Evolutionary conservation across 2,329 filamentous ascomycete species (phyloP), one percentile per base, ranked within the genome.

Genomic region (Calonectria crousiana): DNA sequence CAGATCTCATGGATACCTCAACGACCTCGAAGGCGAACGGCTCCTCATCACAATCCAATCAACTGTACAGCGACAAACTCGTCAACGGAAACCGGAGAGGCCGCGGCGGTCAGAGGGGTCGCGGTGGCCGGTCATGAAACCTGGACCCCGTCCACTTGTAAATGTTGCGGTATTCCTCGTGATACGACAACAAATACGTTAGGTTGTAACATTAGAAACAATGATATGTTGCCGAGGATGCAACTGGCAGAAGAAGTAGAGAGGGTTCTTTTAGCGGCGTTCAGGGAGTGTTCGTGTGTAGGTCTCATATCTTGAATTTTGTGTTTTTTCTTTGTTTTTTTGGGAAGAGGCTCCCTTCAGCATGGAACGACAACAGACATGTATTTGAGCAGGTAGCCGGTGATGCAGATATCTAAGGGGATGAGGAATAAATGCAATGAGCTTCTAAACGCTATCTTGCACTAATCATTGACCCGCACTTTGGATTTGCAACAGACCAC

Each of bases 61-160:
- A 85, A 23, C 81, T 91, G n/a, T 91, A 91, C 77, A 91, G 89
- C 77, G 90, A 92, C 73, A 85, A 82, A 69, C 78, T 88, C 44
- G 83, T 87, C 67, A 76, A 79, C 2, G 74, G 78, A 10, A 80
- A 76, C 69, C 76, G 76, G 65, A 81, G 82, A 68, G 80, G 82
- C 2, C 79, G 81, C 6, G 80, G 81, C 13, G 76, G 77, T 53
- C 78, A 79, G 71, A 77, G 76, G 60, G 78, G 78, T 49, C 79
- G 78, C 13, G 75, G 78, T 23, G 75, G 78, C 38, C 75, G 78
- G 69, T 79, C 66, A 80, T 73, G 23, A 51, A n/a, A 32, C 18
- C 23, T 26, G 20, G 64, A 26, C 26, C 51, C 32, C 23, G 2
- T 4, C 11, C 1, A 6, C 41, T 8, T 49, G 20, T 23, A 28